Conservation (phyloP, 768 basidiomycete genomes). For the Porpolomopsis calyptriformis region DNA sequence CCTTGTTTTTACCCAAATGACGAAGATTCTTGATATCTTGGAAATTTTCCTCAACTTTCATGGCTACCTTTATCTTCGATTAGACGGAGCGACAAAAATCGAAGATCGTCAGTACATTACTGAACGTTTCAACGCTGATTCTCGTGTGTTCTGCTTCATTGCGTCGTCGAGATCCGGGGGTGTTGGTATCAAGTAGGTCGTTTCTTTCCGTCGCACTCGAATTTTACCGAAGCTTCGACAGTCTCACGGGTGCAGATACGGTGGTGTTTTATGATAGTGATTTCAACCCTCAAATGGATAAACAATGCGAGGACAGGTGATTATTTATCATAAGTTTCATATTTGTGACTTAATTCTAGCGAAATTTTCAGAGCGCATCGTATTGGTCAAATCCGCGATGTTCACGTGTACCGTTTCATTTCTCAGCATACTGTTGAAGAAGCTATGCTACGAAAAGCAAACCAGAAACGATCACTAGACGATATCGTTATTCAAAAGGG, state of each 20-base stretch:
- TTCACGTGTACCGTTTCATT: conserved; percentile 93
- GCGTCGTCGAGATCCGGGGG: conserved; percentile 70
- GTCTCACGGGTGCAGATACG: conserved; percentile 82
- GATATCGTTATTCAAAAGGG: conserved; percentile 87
- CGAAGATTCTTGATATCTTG: conserved; percentile 83
- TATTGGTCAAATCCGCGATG: conserved; percentile 95
- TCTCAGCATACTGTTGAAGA: conserved; percentile 89
- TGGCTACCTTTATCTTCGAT: conserved; percentile 85
- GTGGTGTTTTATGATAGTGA: conserved; percentile 97
- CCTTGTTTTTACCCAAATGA: conserved; percentile 98
- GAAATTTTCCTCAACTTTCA: conserved; percentile 89
- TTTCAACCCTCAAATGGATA: conserved; percentile 96
- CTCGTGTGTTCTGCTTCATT: conserved; percentile 80
- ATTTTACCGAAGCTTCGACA: conserved; percentile 21
- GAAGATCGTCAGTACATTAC: conserved; percentile 89
- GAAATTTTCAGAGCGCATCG: conserved; percentile 71
- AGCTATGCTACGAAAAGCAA: conserved; percentile 93
- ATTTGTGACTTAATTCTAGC: neutral
- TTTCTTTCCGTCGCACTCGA: conserved; percentile 11
- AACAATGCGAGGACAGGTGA: conserved; percentile 89
- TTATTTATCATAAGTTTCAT: conserved; percentile 13
- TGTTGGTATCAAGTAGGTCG: conserved; percentile 85
- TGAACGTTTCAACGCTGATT: conserved; percentile 77
- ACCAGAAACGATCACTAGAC: conserved; percentile 90
- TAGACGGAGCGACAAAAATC: conserved; percentile 92